phyloP scores from a whole-genome alignment of 2,329 filamentous ascomycete genomes.

The Microsporum ferrugineum region DNA sequence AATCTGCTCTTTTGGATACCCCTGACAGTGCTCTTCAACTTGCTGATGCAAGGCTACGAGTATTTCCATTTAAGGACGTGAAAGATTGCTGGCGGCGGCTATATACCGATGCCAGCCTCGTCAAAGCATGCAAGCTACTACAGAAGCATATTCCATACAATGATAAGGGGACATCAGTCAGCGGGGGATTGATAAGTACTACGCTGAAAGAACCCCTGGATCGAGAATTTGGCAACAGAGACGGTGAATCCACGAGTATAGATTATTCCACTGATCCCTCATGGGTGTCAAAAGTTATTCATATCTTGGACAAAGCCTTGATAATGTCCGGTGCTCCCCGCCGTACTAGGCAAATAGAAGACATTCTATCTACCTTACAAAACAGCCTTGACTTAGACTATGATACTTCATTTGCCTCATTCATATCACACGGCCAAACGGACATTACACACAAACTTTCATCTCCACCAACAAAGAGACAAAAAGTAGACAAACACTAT shows the following conservation, averaged over 20 bases:
- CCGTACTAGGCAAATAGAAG: slow-evolving; percentile 38
- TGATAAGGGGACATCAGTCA: background rate
- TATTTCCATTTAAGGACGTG: slow-evolving; percentile 47
- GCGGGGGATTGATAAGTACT: background rate
- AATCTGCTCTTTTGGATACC: slow-evolving; percentile 19
- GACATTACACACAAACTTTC: background rate
- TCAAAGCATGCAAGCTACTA: slow-evolving; percentile 32
- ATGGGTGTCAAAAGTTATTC: slow-evolving; percentile 50
- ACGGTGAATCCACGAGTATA: background rate
- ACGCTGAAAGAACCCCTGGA: background rate
- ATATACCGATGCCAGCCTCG: slow-evolving; percentile 47
- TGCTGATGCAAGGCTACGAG: slow-evolving; percentile 43
- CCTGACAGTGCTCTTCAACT: slow-evolving; percentile 37
- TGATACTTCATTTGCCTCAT: slow-evolving; percentile 6
- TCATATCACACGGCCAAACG: background rate
- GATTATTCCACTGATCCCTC: slow-evolving; percentile 8
- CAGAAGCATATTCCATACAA: background rate
- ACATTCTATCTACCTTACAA: slow-evolving; percentile 26
- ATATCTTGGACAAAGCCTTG: slow-evolving; percentile 60
- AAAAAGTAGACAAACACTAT: background rate
- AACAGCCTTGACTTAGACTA: slow-evolving; percentile 9
- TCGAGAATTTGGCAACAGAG: background rate
- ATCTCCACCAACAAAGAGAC: background rate
- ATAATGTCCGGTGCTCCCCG: slow-evolving; percentile 59
- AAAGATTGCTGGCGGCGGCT: slow-evolving; percentile 45